phyloP scores from a whole-genome alignment of 2,329 filamentous ascomycete genomes.

The Phaeoacremonium minimum region DNA sequence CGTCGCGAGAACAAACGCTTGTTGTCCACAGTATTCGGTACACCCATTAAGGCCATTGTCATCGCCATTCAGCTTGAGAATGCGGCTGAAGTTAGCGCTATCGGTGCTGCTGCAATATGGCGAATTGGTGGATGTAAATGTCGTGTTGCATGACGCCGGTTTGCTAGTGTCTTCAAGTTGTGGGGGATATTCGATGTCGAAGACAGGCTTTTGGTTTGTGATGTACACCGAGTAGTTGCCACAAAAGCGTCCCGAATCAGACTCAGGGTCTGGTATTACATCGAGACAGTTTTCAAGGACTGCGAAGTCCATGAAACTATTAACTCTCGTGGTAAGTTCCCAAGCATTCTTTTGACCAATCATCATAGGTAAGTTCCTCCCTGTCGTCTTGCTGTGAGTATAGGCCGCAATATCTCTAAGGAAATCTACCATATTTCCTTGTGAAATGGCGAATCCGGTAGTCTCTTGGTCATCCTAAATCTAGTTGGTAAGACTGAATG shows the following conservation, averaged over 20 bases:
- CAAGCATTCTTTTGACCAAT: slow-evolving; percentile 9
- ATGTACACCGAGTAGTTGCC: slow-evolving; percentile 6
- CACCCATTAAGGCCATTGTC: slow-evolving; percentile 7
- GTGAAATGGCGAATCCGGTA: slow-evolving; percentile 7
- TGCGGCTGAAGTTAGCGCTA: slow-evolving; percentile 5
- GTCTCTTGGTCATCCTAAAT: slow-evolving; percentile 2
- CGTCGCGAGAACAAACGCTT: slow-evolving; percentile 6
- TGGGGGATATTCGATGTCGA: slow-evolving; percentile 9
- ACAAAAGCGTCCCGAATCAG: slow-evolving; percentile 5
- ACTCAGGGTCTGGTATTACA: slow-evolving; percentile 3
- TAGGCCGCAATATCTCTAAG: slow-evolving; percentile 3
- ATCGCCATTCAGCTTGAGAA: slow-evolving; percentile 11
- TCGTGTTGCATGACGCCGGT: slow-evolving; percentile 1
- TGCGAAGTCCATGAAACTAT: slow-evolving; percentile 8
- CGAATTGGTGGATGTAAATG: slow-evolving; percentile 1
- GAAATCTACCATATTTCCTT: slow-evolving; percentile 7
- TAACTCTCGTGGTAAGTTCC: slow-evolving; percentile 1
- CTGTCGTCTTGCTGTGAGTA: slow-evolving; percentile 6
- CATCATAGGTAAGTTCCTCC: slow-evolving; percentile 4
- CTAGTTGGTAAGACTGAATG: not conserved
- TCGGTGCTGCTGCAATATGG: not conserved
- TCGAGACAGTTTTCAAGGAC: slow-evolving; percentile 7
- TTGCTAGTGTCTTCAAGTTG: slow-evolving; percentile 4
- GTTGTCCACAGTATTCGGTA: slow-evolving; percentile 8
- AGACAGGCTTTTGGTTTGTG: slow-evolving; percentile 6